Evolutionary conservation across 2,329 filamentous ascomycete genomes (phyloP), one percentile per base, ranked within the genome.

Genomic region (Ophiostoma perfectum): DNA sequence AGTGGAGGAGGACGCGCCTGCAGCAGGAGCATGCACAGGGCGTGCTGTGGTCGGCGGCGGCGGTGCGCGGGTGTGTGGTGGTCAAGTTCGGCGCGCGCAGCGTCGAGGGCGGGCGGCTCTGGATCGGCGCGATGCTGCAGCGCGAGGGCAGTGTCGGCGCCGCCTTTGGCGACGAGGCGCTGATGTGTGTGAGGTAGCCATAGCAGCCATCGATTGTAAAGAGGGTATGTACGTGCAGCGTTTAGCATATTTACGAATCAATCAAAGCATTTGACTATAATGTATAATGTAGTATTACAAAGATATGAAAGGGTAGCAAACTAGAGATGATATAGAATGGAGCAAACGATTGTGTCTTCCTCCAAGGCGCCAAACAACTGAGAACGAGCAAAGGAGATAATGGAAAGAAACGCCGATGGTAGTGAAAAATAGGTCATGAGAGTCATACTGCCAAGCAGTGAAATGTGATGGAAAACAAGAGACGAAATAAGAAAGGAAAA

Each of bases 81-180:
- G 90, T 98, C 73, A 98, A 98, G 77, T 96, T 98, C 76, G 92
- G 91, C 1, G 91, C 93, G 1, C 84, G 83, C 67, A 89, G 89
- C 62, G 89, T 97, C 38, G 93, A 98, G 77, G 90, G 89, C 39
- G 93, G 89, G 4, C 86, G 91, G 72, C 80, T 85, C 64, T 98
- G 93, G 92, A 82, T 98, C 69, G 87, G 88, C 9, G 83, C 82
- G 6, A 90, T 97, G 85, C 80, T 97, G 64, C 78, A 82, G 63
- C 83, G 86, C 71, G 92, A 97, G 76, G 91, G 90, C 1, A 93
- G 86, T 71, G 82, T 97, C 9, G 79, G 83, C 16, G 77, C 80
- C 66, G 79, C 86, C 12, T 97, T 97, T 81, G 94, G 94, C 1
- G 89, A 93, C 68, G 86, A 94, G 74, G 88, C 92, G 4, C 76